Base-by-base conservation (phyloP, 2,329 filamentous ascomycete species). In the Helminthosporium solani region DNA sequence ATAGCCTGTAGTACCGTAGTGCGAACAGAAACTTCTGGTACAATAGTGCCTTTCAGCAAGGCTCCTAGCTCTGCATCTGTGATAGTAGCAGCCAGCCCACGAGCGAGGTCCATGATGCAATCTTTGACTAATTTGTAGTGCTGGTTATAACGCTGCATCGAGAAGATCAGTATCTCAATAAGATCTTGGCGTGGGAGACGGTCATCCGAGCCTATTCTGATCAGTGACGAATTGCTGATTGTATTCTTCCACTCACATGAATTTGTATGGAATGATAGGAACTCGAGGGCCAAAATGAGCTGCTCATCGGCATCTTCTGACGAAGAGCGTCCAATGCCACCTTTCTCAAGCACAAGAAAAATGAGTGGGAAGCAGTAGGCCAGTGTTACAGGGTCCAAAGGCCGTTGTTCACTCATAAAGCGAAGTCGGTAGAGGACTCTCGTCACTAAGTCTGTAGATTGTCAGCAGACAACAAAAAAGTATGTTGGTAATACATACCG, bases 111-210 rank as follows among this genome's bases (percentile, higher is more conserved):
- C 43, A 87, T 80, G 53, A 99, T 82, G 61, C 90, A 95, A 70
- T 99, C 94, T 68, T 92, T 96, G 72, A 96, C 84, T 47, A 91
- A 77, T 71, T 96, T 96, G 75, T 96, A 96, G 70, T 99, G 94
- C 63, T 95, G 90, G 35, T 84, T 86, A 68, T 95, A 96, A 49
- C 75, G 81, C 66, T 95, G 88, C 88, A 99, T 95, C 1, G 90
- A 86, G 35, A 77, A 77, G 46, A 96, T 85, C 30, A 99, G 76
- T 3, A 81, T 78, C 2, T 81, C 75, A 3, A 97, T 70, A 30
- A 96, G 77, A 47, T 90, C 82, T 41, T 81, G 78, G 7, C 94
- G 84, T 23, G 92, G 90, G 20, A 96, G 79, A 25, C 84, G 81
- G 41, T 81, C 77, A 58, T 96, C 87, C 23, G 82, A 78, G 65